Percentiles rank a stretch among this genome's conserved stretches.
phyloP scores from a whole-genome alignment of 345 rosid genomes.

The Pistacia atlantica region DNA sequence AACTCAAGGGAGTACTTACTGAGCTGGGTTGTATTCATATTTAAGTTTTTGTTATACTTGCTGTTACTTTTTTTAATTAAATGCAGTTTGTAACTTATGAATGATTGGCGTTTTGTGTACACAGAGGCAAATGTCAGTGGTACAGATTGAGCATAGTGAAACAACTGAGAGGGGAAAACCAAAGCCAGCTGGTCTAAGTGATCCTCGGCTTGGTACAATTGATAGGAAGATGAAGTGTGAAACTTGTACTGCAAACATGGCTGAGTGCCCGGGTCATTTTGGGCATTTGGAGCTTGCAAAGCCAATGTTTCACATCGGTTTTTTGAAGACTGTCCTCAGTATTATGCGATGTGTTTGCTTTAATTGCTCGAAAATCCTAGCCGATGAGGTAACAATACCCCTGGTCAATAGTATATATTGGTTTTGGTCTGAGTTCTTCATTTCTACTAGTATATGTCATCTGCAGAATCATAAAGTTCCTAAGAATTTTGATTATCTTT shows the following conservation, averaged over 20 bases:
- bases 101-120: slow-evolving; percentile 15
- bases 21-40: neutral
- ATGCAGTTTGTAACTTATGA: neutral
- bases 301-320: slow-evolving; percentile 96
- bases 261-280: slow-evolving; percentile 95
- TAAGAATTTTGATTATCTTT: neutral
- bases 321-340: slow-evolving; percentile 84
- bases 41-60: neutral
- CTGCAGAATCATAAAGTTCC: neutral
- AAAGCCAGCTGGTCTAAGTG: slow-evolving; percentile 82
- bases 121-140: slow-evolving; percentile 98
- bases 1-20: neutral
- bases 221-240: slow-evolving; percentile 93
- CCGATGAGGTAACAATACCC: slow-evolving; percentile 66
- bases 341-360: slow-evolving; percentile 95
- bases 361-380: slow-evolving; percentile 91
- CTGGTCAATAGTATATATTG: neutral
- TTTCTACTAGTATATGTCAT: neutral
- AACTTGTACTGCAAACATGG: slow-evolving; percentile 93
- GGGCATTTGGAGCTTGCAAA: slow-evolving; percentile 97
- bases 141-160: slow-evolving; percentile 86
- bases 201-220: slow-evolving; percentile 82
- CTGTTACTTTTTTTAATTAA: neutral
- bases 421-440: slow-evolving; percentile 5
- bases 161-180: slow-evolving; percentile 94